Conservation (phyloP, 2,329 filamentous ascomycete genomes). For the Sporothrix mexicana region DNA sequence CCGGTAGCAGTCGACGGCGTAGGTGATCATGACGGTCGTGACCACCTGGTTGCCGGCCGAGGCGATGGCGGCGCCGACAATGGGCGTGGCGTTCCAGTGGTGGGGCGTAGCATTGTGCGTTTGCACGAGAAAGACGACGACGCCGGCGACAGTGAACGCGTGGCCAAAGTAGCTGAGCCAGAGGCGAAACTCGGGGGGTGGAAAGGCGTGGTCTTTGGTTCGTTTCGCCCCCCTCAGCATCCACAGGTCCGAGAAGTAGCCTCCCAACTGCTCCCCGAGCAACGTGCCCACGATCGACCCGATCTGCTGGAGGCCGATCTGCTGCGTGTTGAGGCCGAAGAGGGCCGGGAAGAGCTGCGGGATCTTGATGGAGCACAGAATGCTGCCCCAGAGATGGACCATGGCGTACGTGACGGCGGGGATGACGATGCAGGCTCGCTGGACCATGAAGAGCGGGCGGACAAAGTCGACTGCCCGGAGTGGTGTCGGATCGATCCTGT, state of each 20-base stretch:
- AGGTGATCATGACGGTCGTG: constrained; percentile 65
- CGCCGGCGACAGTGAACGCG: constrained; percentile 55
- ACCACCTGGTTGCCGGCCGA: constrained; percentile 65
- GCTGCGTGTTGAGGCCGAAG: constrained; percentile 62
- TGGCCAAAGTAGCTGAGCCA: constrained; percentile 64
- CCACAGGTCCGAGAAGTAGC: constrained; percentile 59
- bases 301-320: constrained; percentile 64
- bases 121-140: constrained; percentile 61
- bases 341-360: constrained; percentile 62
- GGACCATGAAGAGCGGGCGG: constrained; percentile 52
- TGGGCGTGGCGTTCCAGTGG: constrained; percentile 61
- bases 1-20: constrained; percentile 63
- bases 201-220: constrained; percentile 29
- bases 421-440: constrained; percentile 55
- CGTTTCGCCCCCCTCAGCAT: constrained; percentile 51
- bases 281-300: constrained; percentile 62
- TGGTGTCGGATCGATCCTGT: constrained; percentile 59
- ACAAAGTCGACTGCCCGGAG: constrained; percentile 57
- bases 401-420: constrained; percentile 61
- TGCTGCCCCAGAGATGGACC: constrained; percentile 60
- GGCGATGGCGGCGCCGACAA: constrained; percentile 58
- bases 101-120: constrained; percentile 1
- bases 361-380: constrained; percentile 63
- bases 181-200: constrained; percentile 58
- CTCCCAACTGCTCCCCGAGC: constrained; percentile 65